These are phyloP conservation scores for Sclerotiophoma versabilis DNA, from an alignment of 2,329 filamentous ascomycete genomes.

Conservation along the genomic window DNA sequence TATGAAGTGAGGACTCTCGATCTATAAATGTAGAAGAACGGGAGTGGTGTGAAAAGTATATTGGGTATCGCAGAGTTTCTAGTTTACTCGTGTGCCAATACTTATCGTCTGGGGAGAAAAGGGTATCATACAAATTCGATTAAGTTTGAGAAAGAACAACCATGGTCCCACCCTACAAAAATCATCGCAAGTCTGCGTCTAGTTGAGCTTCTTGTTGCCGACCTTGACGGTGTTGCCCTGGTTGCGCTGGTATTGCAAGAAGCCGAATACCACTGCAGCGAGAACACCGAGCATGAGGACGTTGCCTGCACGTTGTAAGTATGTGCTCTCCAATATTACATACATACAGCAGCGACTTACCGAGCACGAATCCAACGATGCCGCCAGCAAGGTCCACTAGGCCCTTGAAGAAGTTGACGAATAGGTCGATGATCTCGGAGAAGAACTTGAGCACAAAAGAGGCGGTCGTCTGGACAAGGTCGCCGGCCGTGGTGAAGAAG, in stretches of 20 bases:
- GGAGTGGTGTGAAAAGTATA: too few relatives aligned
- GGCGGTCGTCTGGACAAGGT: constrained; percentile 41
- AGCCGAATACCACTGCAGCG: constrained; percentile 42
- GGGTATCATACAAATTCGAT: constrained; percentile 15
- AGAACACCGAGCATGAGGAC: constrained; percentile 45
- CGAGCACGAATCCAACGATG: constrained; percentile 42
- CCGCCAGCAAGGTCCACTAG: constrained; percentile 45
- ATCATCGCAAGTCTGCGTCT: constrained; percentile 7
- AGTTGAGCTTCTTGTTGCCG: constrained; percentile 50
- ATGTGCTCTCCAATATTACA: background rate
- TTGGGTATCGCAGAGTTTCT: too few relatives aligned
- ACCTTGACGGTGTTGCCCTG: constrained; percentile 46
- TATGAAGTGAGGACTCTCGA: too few relatives aligned
- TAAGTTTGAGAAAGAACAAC: background rate
- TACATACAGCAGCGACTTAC: constrained; percentile 23
- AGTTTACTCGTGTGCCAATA: background rate
- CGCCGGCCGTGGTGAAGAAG: constrained; percentile 45
- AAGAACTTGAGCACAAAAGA: constrained; percentile 39
- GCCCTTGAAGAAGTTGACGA: constrained; percentile 44
- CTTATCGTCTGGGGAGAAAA: background rate
- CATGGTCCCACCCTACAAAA: too few relatives aligned
- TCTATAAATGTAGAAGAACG: too few relatives aligned
- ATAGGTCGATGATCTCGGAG: constrained; percentile 35
- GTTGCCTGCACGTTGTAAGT: constrained; percentile 32
- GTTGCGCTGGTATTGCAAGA: constrained; percentile 46